phyloP scores from a whole-genome alignment of 108 stramenopile genomes.

The Mayamaea pseudoterrestris region DNA sequence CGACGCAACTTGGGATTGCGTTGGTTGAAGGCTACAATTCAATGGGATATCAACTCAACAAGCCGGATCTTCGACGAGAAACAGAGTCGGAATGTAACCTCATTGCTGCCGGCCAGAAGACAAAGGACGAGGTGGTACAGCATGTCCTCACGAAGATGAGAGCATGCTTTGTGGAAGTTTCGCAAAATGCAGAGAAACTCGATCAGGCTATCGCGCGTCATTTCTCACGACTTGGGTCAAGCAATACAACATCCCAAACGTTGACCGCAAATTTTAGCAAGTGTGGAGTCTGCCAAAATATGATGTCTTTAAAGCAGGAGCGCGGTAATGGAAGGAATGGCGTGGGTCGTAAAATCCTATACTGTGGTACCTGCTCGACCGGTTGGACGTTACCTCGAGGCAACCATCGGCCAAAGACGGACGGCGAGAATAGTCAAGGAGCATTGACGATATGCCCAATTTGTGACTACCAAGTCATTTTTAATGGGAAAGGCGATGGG shows the following conservation, averaged over 20 bases:
- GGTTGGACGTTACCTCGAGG: conserved; percentile 52
- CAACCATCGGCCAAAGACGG: conserved; percentile 29
- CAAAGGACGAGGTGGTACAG: conserved; percentile 57
- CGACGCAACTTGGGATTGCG: conserved; percentile 80
- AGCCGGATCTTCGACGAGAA: conserved; percentile 80
- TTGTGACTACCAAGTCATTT: conserved; percentile 67
- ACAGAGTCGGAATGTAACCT: conserved; percentile 74
- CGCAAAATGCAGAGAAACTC: conserved; percentile 71
- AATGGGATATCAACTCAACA: conserved; percentile 93
- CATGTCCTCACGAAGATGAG: conserved; percentile 71
- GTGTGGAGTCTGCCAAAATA: conserved; percentile 54
- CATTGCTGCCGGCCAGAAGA: conserved; percentile 61
- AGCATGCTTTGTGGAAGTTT: conserved; percentile 49
- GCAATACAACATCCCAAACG: conserved; percentile 23
- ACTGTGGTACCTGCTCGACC: conserved; percentile 47
- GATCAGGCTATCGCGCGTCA: conserved; percentile 69
- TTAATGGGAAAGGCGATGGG: conserved; percentile 32
- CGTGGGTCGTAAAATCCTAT: conserved; percentile 37
- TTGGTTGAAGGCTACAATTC: conserved; percentile 89
- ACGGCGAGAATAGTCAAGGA: conserved; percentile 19
- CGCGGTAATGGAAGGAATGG: conserved; percentile 18
- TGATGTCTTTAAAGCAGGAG: conserved; percentile 41
- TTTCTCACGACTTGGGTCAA: conserved; percentile 42
- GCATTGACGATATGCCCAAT: conserved; percentile 59
- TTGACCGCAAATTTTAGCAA: conserved; percentile 45